A percentile compares a stretch with the other conserved stretches of the same genome.
Conservation (phyloP, 2,329 filamentous ascomycete species). For the Clarireedia hainanense region DNA sequence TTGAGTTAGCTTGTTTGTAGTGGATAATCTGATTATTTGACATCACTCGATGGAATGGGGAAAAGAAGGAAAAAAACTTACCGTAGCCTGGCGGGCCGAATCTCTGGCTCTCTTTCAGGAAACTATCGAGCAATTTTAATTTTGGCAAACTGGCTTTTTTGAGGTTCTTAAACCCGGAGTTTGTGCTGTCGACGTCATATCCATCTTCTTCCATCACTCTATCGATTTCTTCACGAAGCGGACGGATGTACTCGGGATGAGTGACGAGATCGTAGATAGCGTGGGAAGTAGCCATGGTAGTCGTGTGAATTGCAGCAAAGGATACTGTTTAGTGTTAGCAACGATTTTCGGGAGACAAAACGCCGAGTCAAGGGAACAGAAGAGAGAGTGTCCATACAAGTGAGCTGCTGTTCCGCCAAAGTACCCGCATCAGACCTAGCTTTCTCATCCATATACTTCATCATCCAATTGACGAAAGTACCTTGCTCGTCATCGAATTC, state of each 20-base stretch:
- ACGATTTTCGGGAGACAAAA: neutral
- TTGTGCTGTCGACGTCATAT: conserved; percentile 40
- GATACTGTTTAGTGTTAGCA: neutral
- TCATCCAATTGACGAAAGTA: neutral
- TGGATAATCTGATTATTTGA: neutral
- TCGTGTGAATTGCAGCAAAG: conserved; percentile 43
- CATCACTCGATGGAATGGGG: neutral
- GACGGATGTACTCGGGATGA: conserved; percentile 36
- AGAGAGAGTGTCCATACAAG: neutral
- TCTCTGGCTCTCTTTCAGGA: conserved; percentile 35
- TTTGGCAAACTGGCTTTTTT: conserved; percentile 21
- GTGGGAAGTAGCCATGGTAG: conserved; percentile 38
- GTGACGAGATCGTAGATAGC: conserved; percentile 45
- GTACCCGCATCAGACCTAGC: neutral
- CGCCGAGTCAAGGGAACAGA: neutral
- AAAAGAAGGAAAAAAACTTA: neutral
- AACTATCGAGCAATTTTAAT: conserved; percentile 33
- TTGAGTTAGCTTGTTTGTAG: neutral
- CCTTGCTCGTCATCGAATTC: neutral
- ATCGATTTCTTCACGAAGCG: conserved; percentile 22
- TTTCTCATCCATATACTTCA: conserved; percentile 4
- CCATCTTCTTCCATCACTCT: conserved; percentile 28
- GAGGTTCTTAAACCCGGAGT: conserved; percentile 28
- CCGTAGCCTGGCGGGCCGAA: conserved; percentile 24
- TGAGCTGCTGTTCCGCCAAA: neutral